phyloP scores from a whole-genome alignment of 345 rosid genomes.

The Sapria himalayana region DNA sequence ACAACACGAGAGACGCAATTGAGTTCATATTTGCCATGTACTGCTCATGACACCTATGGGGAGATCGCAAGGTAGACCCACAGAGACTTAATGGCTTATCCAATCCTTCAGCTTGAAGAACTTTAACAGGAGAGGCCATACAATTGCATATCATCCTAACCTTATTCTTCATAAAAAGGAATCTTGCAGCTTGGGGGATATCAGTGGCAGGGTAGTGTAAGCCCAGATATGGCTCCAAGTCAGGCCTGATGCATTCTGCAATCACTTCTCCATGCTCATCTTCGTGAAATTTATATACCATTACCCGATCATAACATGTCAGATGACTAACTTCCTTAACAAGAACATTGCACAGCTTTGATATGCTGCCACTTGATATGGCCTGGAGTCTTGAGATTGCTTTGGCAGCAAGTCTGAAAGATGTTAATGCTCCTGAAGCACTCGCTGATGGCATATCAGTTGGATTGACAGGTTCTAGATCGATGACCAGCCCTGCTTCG shows the following conservation, averaged over 20 bases:
- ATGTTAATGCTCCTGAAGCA: slow-evolving; percentile 68
- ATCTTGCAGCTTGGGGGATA: slow-evolving; percentile 77
- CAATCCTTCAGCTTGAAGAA: slow-evolving; percentile 42
- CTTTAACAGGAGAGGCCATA: slow-evolving; percentile 33
- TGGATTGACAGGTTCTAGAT: slow-evolving; percentile 66
- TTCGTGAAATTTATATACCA: slow-evolving; percentile 73
- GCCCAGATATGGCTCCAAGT: slow-evolving; percentile 53
- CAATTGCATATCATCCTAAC: slow-evolving; percentile 81
- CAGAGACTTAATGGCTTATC: slow-evolving; percentile 49
- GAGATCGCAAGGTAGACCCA: slow-evolving; percentile 67
- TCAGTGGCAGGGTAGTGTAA: slow-evolving; percentile 78
- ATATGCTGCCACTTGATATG: slow-evolving; percentile 38
- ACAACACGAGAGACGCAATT: slow-evolving; percentile 67
- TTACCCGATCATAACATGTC: slow-evolving; percentile 67
- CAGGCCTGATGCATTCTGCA: slow-evolving; percentile 34
- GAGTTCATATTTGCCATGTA: slow-evolving; percentile 82
- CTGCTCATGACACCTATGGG: slow-evolving; percentile 69
- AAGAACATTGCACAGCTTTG: slow-evolving; percentile 35
- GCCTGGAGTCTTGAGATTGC: slow-evolving; percentile 71
- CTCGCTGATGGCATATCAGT: slow-evolving; percentile 61
- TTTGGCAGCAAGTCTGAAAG: slow-evolving; percentile 67
- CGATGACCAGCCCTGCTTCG: slow-evolving; percentile 54
- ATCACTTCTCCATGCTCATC: slow-evolving; percentile 89
- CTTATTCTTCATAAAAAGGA: slow-evolving; percentile 65
- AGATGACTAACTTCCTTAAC: slow-evolving; percentile 62